phyloP scores from a whole-genome alignment of 2,329 filamentous ascomycete species.

The Lecanoromycetidae sp. region DNA sequence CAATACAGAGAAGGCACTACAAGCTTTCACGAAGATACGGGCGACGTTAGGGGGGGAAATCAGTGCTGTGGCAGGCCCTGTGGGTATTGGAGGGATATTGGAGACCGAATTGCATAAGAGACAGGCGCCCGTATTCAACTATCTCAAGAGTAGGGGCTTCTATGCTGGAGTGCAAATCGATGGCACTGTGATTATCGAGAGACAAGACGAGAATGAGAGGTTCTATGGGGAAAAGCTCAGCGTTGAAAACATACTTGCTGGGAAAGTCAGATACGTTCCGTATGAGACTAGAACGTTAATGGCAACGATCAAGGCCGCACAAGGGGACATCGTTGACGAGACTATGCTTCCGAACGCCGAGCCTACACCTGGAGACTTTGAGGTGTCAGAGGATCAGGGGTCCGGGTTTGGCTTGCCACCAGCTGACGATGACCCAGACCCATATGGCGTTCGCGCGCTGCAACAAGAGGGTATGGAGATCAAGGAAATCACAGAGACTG shows the following conservation, averaged over 20 bases:
- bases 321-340: constrained; percentile 17
- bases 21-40: constrained; percentile 67
- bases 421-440: constrained; percentile 59
- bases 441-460: constrained; percentile 80
- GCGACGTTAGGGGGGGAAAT: constrained; percentile 75
- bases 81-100: constrained; percentile 61
- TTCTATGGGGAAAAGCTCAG: constrained; percentile 63
- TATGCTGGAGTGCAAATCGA: constrained; percentile 81
- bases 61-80: constrained; percentile 62
- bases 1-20: constrained; percentile 71
- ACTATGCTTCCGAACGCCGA: constrained; percentile 37
- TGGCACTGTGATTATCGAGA: constrained; percentile 73
- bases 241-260: constrained; percentile 50
- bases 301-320: constrained; percentile 51
- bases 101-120: constrained; percentile 58
- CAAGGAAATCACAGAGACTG: constrained; percentile 80
- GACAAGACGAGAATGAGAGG: constrained; percentile 73
- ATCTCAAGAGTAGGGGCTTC: constrained; percentile 79
- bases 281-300: constrained; percentile 49
- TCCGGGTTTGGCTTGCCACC: constrained; percentile 31
- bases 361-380: constrained; percentile 65
- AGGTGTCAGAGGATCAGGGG: constrained; percentile 41
- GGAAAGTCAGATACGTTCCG: constrained; percentile 47
- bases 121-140: constrained; percentile 64
- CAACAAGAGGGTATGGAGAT: constrained; percentile 84